These are phyloP conservation scores for Saccharum spontaneum DNA, from an alignment of 176 grass and related monocot genomes.

Conservation along the genomic window DNA sequence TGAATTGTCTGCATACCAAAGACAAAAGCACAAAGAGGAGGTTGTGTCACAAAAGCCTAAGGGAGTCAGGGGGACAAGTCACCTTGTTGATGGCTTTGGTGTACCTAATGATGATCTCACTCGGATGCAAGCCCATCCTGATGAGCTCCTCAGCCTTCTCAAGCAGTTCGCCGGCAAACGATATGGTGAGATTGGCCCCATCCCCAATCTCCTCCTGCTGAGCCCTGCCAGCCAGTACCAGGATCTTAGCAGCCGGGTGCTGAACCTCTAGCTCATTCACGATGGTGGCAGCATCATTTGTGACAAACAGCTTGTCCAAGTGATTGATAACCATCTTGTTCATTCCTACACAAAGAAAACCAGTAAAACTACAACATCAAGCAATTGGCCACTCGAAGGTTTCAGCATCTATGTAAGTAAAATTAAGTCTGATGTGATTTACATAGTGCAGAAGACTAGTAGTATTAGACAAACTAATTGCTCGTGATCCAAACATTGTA, in stretches of 20 bases:
- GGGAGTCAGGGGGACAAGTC: background rate
- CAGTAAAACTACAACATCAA: background rate
- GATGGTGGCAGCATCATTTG: constrained; percentile 80
- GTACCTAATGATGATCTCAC: constrained; percentile 95
- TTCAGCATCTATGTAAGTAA: background rate
- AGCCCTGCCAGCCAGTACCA: constrained; percentile 69
- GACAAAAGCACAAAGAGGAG: constrained; percentile 20
- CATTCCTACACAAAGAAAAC: constrained; percentile 54
- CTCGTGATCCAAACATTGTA: background rate
- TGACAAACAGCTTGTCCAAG: constrained; percentile 87
- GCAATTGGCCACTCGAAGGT: background rate
- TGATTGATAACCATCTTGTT: constrained; percentile 98
- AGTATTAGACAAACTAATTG: background rate
- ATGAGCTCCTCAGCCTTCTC: constrained; percentile 92
- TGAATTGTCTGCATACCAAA: constrained; percentile 46
- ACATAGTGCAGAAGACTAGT: background rate
- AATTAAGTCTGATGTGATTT: background rate
- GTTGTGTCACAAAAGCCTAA: background rate
- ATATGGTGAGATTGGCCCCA: constrained; percentile 87
- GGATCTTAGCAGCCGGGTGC: constrained; percentile 85
- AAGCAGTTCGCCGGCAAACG: constrained; percentile 87
- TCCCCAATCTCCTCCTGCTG: constrained; percentile 96
- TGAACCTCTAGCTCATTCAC: constrained; percentile 91
- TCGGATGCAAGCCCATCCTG: constrained; percentile 93
- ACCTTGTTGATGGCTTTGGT: constrained; percentile 88